Conservation (phyloP, 768 basidiomycete species). For the Agaricus blazei region DNA sequence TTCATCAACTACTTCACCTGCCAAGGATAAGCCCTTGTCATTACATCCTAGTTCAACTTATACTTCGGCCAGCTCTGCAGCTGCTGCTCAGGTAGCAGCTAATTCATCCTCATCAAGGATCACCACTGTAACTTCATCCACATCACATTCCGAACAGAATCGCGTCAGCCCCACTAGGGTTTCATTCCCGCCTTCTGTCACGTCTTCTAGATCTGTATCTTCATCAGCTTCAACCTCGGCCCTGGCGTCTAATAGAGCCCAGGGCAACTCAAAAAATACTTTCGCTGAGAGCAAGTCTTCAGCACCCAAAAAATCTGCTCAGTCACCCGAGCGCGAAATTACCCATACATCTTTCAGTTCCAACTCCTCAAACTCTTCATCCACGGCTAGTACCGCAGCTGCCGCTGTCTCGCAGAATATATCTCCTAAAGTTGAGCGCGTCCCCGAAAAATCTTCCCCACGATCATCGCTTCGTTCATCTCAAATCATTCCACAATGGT, state of each 20-base stretch:
- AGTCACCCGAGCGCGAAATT: constrained; percentile 1
- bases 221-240: neutral
- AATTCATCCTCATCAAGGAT: neutral
- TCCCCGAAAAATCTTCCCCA: neutral
- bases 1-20: neutral
- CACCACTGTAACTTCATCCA: neutral
- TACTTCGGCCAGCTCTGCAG: constrained; percentile 7
- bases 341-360: neutral
- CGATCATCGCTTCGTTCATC: neutral
- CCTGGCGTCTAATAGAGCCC: neutral
- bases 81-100: constrained; percentile 8
- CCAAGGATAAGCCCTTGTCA: neutral
- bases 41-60: neutral
- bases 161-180: constrained; percentile 2
- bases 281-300: neutral
- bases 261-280: neutral
- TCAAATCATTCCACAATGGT: neutral
- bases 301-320: neutral
- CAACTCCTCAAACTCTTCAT: neutral
- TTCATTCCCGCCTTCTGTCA: neutral
- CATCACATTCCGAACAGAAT: constrained; percentile 1
- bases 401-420: neutral
- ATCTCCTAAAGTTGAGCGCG: neutral
- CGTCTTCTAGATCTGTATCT: constrained; percentile 2
- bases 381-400: neutral